Percentiles rank a stretch among this genome's conserved stretches.
Conservation (phyloP, 2,329 filamentous ascomycete species). For the Eurotiales sp. region DNA sequence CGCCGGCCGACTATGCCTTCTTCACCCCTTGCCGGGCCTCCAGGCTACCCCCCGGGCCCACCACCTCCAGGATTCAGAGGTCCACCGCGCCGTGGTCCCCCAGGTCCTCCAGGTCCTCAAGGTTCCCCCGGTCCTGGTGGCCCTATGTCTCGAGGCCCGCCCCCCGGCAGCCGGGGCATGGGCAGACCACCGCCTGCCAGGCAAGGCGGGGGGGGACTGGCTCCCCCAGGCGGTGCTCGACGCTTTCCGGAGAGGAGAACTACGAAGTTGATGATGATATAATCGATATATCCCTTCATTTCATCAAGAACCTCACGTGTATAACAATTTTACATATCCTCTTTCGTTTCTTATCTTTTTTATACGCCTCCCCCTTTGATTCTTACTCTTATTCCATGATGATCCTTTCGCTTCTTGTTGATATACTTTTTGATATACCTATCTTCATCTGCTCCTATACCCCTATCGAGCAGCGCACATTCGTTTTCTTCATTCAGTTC, state of each 20-base stretch:
- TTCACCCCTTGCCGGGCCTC: conserved; percentile 30
- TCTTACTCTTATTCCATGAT: neutral
- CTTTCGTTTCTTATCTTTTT: no score
- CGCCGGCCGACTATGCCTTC: conserved; percentile 32
- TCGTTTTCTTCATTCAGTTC: neutral
- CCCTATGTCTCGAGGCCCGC: conserved; percentile 15
- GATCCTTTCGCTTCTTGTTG: conserved; percentile 2
- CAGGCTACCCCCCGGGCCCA: conserved; percentile 22
- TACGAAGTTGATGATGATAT: conserved; percentile 48
- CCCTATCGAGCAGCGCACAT: conserved; percentile 13
- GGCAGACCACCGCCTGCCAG: conserved; percentile 17
- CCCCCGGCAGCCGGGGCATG: conserved; percentile 23
- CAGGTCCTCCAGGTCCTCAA: conserved; percentile 20
- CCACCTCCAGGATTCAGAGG: conserved; percentile 18
- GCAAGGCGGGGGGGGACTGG: conserved; percentile 1
- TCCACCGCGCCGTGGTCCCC: conserved; percentile 21
- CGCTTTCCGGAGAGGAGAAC: conserved; percentile 48
- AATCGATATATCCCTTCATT: conserved; percentile 21
- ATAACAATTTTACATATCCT: conserved; percentile 3
- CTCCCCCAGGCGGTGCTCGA: conserved; percentile 28
- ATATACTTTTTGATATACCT: neutral
- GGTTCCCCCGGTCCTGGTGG: conserved; percentile 16
- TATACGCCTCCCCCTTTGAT: no score
- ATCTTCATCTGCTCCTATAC: conserved; percentile 13
- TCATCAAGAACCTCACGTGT: conserved; percentile 1